A percentile compares a stretch with the other conserved stretches of the same genome.
These are phyloP conservation scores for Termitomyces sp. DNA, from an alignment of 768 basidiomycete genomes.

Conservation along the genomic window DNA sequence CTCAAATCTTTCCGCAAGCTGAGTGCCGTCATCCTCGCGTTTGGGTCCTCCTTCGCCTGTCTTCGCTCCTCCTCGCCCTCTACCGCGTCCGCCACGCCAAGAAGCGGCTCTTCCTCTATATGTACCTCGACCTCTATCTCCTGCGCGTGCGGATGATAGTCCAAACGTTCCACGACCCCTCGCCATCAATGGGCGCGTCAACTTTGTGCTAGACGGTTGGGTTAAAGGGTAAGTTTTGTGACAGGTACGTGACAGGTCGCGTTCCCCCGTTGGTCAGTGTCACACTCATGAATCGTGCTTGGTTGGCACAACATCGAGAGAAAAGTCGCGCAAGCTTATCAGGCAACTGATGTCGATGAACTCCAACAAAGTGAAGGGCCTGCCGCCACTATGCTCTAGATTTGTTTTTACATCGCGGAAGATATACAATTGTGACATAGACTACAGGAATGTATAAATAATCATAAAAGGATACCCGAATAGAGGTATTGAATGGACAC, in stretches of 20 bases:
- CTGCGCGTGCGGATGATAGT: constrained; percentile 43
- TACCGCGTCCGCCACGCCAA: constrained; percentile 52
- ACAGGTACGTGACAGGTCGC: constrained; percentile 11
- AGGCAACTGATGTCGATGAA: too few species aligned
- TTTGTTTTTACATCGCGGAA: constrained; percentile 7
- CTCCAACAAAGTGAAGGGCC: neutral
- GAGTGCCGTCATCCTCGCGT: constrained; percentile 88
- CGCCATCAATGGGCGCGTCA: constrained; percentile 29
- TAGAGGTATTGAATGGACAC: neutral
- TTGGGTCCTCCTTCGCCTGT: constrained; percentile 48
- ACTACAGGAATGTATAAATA: neutral
- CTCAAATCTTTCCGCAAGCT: constrained; percentile 83
- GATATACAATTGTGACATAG: constrained; percentile 1
- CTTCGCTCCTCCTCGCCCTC: constrained; percentile 40
- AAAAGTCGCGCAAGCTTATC: neutral
- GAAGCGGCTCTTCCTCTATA: constrained; percentile 42
- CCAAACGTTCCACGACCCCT: constrained; percentile 55
- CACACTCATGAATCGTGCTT: neutral
- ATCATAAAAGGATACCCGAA: neutral
- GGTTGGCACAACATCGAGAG: too few species aligned
- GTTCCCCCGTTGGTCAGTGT: neutral
- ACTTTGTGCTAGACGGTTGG: neutral
- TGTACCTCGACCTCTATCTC: constrained; percentile 36
- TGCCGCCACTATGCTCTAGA: neutral
- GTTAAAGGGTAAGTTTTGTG: neutral